These are phyloP conservation scores for Fraxinus baroniana DNA, from an alignment of 305 asterid genomes.

Conservation along the genomic window DNA sequence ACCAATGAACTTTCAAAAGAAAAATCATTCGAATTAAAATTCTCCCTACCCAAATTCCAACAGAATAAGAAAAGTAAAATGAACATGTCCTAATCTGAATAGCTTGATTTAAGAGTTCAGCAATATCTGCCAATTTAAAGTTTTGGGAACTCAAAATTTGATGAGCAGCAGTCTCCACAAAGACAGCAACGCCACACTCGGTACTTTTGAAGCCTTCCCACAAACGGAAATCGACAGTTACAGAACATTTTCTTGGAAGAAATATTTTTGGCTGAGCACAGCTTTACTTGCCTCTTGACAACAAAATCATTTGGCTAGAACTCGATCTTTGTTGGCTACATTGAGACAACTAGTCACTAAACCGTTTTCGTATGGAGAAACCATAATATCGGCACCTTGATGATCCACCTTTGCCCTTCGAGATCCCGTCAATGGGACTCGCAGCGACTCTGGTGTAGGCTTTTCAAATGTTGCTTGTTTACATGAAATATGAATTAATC, in stretches of 20 bases:
- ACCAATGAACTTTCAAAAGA: neutral
- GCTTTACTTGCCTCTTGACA: slow-evolving; percentile 66
- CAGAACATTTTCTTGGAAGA: slow-evolving; percentile 49
- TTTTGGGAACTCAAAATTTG: slow-evolving; percentile 66
- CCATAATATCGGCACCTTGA: slow-evolving; percentile 56
- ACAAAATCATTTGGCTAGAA: slow-evolving; percentile 70
- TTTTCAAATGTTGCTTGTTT: slow-evolving; percentile 56
- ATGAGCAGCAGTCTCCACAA: slow-evolving; percentile 51
- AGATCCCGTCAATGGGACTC: slow-evolving; percentile 59
- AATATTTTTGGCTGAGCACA: slow-evolving; percentile 56
- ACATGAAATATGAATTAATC: neutral
- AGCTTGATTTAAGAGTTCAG: neutral
- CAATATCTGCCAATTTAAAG: slow-evolving; percentile 55
- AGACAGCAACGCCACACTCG: slow-evolving; percentile 65
- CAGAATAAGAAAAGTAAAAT: neutral
- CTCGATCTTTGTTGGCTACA: slow-evolving; percentile 65
- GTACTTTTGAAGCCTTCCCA: slow-evolving; percentile 57
- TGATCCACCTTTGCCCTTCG: slow-evolving; percentile 53
- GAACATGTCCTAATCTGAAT: neutral
- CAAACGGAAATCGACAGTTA: neutral
- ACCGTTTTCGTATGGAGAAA: slow-evolving; percentile 66
- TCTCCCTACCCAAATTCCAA: neutral
- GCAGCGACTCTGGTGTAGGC: slow-evolving; percentile 50
- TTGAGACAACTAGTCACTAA: slow-evolving; percentile 47
- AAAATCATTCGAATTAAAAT: neutral